Conservation (phyloP, 108 stramenopile genomes). For the Parietichytrium sp. region DNA sequence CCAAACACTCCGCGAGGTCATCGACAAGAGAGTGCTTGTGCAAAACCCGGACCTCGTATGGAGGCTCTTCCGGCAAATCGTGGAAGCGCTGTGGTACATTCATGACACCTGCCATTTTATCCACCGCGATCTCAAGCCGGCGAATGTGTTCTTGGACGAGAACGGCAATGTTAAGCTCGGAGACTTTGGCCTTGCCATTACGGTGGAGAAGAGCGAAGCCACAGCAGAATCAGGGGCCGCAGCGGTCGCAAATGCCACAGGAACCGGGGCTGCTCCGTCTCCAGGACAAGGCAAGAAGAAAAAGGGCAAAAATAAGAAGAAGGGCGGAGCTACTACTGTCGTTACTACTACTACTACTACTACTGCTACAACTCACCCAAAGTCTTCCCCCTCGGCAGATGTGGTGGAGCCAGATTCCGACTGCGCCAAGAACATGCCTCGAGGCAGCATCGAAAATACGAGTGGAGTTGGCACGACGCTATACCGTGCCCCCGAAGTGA, state of each 20-base stretch:
- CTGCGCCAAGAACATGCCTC: too few relatives aligned
- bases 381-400: too few relatives aligned
- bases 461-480: constrained; percentile 86
- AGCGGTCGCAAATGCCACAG: background rate
- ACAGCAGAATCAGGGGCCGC: background rate
- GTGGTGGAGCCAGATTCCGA: too few relatives aligned
- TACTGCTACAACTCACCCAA: too few relatives aligned
- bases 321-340: too few relatives aligned
- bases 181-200: constrained; percentile 82
- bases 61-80: constrained; percentile 74
- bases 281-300: constrained; percentile 45
- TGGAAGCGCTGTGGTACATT: constrained; percentile 71
- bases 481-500: constrained; percentile 91
- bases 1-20: constrained; percentile 76
- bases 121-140: constrained; percentile 82
- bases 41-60: background rate
- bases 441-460: constrained; percentile 70
- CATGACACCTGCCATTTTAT: constrained; percentile 74
- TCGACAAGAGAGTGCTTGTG: constrained; percentile 40
- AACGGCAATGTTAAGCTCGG: constrained; percentile 80
- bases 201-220: constrained; percentile 43
- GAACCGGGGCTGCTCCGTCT: background rate
- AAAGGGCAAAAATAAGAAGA: background rate
- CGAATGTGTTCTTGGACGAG: constrained; percentile 57
- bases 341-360: too few relatives aligned